Evolutionary conservation across 2,329 filamentous ascomycete species (phyloP).

Genomic region (Graphiopsis chlorocephala): DNA sequence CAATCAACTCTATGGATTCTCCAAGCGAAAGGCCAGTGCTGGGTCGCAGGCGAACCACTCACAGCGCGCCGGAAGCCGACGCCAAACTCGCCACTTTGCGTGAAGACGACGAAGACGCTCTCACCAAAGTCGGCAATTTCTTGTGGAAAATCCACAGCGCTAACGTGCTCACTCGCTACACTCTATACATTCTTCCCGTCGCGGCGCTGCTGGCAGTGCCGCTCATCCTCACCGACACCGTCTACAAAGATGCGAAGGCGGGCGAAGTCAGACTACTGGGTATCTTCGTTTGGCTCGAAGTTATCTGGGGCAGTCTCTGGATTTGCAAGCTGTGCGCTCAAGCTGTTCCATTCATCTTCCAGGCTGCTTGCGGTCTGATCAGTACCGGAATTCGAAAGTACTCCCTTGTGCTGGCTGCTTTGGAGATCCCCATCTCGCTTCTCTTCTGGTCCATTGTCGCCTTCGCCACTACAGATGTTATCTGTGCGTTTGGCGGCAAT

Average conservation of each 20-base stretch:
- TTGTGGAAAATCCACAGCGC: conserved; percentile 64
- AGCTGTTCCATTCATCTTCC: conserved; percentile 60
- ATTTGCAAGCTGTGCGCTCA: conserved; percentile 63
- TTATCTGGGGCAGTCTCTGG: conserved; percentile 67
- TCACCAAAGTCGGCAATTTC: conserved; percentile 65
- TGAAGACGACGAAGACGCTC: conserved; percentile 52
- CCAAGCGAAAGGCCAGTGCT: conserved; percentile 21
- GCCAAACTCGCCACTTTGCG: background rate
- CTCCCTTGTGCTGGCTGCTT: conserved; percentile 60
- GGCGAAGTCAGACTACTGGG: conserved; percentile 50
- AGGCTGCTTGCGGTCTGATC: conserved; percentile 67
- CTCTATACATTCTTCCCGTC: conserved; percentile 66
- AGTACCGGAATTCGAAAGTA: conserved; percentile 70
- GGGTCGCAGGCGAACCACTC: conserved; percentile 23
- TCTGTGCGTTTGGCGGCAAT: conserved; percentile 22
- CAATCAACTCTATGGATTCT: conserved; percentile 20
- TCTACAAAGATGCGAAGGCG: conserved; percentile 28
- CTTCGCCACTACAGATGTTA: conserved; percentile 58
- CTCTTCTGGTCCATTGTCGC: conserved; percentile 66
- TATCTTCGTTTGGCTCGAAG: conserved; percentile 67
- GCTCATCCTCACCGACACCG: conserved; percentile 49
- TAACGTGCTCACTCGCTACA: conserved; percentile 63
- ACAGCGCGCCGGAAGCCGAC: conserved; percentile 18
- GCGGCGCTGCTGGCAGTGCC: conserved; percentile 61
- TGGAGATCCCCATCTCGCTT: conserved; percentile 65